Evolutionary conservation across 495 filamentous ascomycete genomes (phyloP), one percentile per base, ranked within the genome.

Genomic region (Parathielavia hyrcaniae): DNA sequence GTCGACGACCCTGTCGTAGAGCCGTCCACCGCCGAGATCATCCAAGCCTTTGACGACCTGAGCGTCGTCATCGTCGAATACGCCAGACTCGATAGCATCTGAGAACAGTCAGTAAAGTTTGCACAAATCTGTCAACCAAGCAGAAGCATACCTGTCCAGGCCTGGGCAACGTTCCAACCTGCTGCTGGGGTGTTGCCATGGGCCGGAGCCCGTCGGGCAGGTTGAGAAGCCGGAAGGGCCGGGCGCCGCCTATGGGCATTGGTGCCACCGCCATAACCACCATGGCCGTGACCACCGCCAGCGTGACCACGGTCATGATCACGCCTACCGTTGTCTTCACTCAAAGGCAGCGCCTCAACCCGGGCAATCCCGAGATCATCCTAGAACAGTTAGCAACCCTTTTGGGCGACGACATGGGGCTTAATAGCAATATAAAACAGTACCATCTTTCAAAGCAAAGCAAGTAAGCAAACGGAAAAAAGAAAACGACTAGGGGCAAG

Each of bases 51-150:
- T 56, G 34, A 69, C 67, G 1, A 19, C 57, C 1, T 40, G 51
- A 13, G 67, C 65, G n/a, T 69, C 67, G 12, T 64, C 63, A 20
- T 69, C 67, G 10, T 69, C 39, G 17, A 69, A 69, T 3, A 17
- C 41, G 5, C 65, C 64, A 5, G 53, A 17, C 0, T 17, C 41
- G 12, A 66, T 64, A 5, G 66, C 66, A 26, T 47, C 64, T 66
- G 16, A 8, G 7, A 50, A 1, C n/a, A 5, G 10, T 51, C 23
- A 55, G 38, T 23, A 36, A 12, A 34, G 13, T 41, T 20, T 35
- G 7, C 4, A 13, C n/a, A 13, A 5, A 36, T 35, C 5, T 12
- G 22, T 50, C 9, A 49, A 4, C 30, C 26, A 50, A n/a, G 12
- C 5, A 12, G 16, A 10, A 49, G 35, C 43, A 5, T 43, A 54